A percentile compares a stretch with the other conserved stretches of the same genome.
phyloP scores from a whole-genome alignment of 768 basidiomycete species.

The Trametes elegans region DNA sequence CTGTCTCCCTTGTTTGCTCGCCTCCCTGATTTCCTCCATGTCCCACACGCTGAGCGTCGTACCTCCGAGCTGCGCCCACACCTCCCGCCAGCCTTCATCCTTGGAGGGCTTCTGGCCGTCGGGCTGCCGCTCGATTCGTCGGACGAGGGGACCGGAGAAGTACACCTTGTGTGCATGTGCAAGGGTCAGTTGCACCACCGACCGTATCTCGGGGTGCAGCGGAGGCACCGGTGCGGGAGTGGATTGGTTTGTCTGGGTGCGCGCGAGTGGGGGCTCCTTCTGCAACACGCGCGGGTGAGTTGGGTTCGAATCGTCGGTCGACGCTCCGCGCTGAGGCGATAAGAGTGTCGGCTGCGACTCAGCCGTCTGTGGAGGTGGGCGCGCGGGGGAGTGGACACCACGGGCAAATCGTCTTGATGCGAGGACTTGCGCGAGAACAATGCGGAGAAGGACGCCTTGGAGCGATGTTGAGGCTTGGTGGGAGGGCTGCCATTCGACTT shows the following conservation, averaged over 20 bases:
- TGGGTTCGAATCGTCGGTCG: not conserved
- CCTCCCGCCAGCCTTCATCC: constrained; percentile 79
- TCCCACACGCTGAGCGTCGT: constrained; percentile 91
- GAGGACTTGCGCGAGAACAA: constrained; percentile 20
- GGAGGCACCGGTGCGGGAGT: constrained; percentile 7
- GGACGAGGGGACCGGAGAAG: constrained; percentile 80
- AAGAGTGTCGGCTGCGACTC: not conserved
- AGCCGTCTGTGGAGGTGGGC: not conserved
- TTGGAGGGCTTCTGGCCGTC: constrained; percentile 69
- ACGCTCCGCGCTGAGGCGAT: constrained; percentile 4
- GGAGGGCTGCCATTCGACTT: not conserved
- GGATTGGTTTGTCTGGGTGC: constrained; percentile 6
- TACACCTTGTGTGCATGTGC: constrained; percentile 85
- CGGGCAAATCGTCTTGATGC: not conserved
- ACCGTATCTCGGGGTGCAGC: constrained; percentile 80
- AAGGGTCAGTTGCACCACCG: constrained; percentile 68
- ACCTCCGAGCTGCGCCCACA: constrained; percentile 89
- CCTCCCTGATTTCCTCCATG: constrained; percentile 84
- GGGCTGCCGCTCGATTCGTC: constrained; percentile 72
- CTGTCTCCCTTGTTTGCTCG: constrained; percentile 73
- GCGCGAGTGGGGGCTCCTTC: constrained; percentile 12
- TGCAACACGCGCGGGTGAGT: constrained; percentile 9
- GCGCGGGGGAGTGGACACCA: not conserved
- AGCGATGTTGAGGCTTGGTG: constrained; percentile 16
- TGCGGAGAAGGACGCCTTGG: constrained; percentile 17